phyloP scores from a whole-genome alignment of 768 basidiomycete genomes.

The Macrolepiota fuliginosa region DNA sequence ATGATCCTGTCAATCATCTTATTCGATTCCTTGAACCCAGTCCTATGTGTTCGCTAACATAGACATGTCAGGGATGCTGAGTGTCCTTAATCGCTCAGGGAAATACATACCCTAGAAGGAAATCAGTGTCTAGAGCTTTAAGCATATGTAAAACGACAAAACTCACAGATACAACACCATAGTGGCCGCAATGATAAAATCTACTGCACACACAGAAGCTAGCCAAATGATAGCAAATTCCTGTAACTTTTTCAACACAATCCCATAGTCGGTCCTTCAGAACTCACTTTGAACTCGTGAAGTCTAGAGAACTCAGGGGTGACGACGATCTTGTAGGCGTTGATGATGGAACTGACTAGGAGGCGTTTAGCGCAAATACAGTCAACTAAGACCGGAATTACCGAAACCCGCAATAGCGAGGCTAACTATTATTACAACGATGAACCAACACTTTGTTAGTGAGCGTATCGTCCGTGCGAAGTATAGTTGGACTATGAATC shows the following conservation, averaged over 20 bases:
- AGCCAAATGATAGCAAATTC: background rate
- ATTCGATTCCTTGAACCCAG: background rate
- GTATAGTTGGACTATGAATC: background rate
- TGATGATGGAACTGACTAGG: too few species aligned
- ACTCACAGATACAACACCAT: background rate
- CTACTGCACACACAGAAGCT: background rate
- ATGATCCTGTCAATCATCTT: background rate
- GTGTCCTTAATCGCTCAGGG: too few species aligned
- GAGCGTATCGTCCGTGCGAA: background rate
- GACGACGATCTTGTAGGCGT: too few species aligned
- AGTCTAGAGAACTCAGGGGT: too few species aligned
- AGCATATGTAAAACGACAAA: background rate
- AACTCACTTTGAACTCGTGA: too few species aligned
- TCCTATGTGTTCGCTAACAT: background rate
- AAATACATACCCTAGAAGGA: background rate
- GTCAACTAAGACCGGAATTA: background rate
- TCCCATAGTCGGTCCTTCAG: too few species aligned
- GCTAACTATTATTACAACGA: background rate
- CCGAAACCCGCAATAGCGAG: background rate
- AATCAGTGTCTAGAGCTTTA: background rate
- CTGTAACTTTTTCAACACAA: background rate
- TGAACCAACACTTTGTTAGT: background rate
- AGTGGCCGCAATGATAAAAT: background rate
- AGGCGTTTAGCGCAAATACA: too few species aligned
- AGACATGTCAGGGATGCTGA: background rate